A percentile compares a stretch with the other conserved stretches of the same genome.
phyloP scores from a whole-genome alignment of 1,284 basidiomycete genomes.

The Ustilago loliicola region DNA sequence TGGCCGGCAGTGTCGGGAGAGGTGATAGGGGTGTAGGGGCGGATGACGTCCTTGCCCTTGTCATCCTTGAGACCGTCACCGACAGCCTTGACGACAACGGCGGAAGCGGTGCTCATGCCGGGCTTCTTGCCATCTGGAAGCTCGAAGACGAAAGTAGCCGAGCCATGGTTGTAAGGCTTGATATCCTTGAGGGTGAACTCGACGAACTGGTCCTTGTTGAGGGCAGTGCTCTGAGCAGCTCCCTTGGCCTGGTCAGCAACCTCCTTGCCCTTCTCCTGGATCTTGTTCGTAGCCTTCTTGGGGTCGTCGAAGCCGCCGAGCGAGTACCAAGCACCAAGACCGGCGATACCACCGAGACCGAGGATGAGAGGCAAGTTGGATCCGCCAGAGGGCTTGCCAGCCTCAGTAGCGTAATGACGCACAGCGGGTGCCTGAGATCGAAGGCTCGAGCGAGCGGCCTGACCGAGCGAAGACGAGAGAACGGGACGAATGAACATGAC shows the following conservation, averaged over 20 bases:
- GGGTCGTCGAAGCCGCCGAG: conserved; percentile 64
- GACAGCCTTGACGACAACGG: conserved; percentile 74
- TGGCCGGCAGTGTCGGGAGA: conserved; percentile 62
- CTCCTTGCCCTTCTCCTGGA: conserved; percentile 50
- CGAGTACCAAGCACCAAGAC: conserved; percentile 65
- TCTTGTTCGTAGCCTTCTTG: conserved; percentile 52
- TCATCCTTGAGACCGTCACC: conserved; percentile 74
- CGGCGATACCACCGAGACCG: conserved; percentile 64
- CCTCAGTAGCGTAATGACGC: conserved; percentile 49
- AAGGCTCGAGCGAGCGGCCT: conserved; percentile 49
- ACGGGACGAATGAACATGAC: conserved; percentile 55
- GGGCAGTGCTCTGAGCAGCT: conserved; percentile 40
- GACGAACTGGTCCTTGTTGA: conserved; percentile 77
- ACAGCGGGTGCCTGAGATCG: conserved; percentile 46
- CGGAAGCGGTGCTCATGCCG: conserved; percentile 79
- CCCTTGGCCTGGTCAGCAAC: conserved; percentile 44
- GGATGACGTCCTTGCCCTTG: conserved; percentile 89
- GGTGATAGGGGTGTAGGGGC: conserved; percentile 73
- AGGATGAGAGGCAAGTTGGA: conserved; percentile 64
- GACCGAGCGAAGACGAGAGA: conserved; percentile 48
- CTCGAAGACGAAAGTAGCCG: conserved; percentile 86
- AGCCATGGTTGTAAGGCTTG: conserved; percentile 92
- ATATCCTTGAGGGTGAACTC: conserved; percentile 87
- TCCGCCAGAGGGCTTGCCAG: conserved; percentile 49
- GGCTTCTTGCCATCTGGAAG: conserved; percentile 85